phyloP scores from a whole-genome alignment of 78 protist species.

The Chrysochromulina tobinii region DNA sequence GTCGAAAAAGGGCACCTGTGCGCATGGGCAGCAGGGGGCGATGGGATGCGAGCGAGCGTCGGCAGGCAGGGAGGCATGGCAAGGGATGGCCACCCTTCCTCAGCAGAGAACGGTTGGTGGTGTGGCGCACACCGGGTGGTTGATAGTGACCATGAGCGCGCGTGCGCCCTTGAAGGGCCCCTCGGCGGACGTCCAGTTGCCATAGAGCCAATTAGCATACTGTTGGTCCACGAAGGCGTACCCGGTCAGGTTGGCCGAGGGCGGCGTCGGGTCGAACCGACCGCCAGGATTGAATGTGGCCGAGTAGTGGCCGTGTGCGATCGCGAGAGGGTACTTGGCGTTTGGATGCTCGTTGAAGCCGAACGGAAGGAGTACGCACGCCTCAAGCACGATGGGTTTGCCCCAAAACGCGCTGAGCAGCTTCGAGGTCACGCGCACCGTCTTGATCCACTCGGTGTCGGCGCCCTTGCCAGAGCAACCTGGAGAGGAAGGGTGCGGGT shows the following conservation, averaged over 20 bases:
- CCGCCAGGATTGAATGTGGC: background rate
- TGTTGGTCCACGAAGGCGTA: background rate
- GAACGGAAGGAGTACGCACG: background rate
- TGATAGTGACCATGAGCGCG: background rate
- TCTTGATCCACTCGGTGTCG: slow-evolving; percentile 1
- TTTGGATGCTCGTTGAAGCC: background rate
- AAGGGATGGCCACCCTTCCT: no score
- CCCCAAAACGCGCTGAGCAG: background rate
- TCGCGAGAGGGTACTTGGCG: slow-evolving; percentile 17
- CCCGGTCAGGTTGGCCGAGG: background rate
- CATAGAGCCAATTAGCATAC: background rate
- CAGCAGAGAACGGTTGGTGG: background rate
- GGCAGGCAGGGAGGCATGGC: no score
- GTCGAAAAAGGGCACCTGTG: slow-evolving; percentile 12
- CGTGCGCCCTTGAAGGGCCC: background rate
- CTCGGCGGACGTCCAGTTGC: background rate
- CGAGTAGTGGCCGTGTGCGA: slow-evolving; percentile 20
- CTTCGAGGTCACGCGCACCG: background rate
- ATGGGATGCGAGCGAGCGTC: background rate
- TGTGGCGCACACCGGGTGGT: background rate
- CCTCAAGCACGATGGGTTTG: background rate
- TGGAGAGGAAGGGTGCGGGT: background rate
- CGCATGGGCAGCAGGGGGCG: background rate
- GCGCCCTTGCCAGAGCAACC: background rate
- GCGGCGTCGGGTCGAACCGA: background rate